Evolutionary conservation across 2,329 filamentous ascomycete species (phyloP), one percentile per base, ranked within the genome.

Genomic region (Exophiala bonariae): DNA sequence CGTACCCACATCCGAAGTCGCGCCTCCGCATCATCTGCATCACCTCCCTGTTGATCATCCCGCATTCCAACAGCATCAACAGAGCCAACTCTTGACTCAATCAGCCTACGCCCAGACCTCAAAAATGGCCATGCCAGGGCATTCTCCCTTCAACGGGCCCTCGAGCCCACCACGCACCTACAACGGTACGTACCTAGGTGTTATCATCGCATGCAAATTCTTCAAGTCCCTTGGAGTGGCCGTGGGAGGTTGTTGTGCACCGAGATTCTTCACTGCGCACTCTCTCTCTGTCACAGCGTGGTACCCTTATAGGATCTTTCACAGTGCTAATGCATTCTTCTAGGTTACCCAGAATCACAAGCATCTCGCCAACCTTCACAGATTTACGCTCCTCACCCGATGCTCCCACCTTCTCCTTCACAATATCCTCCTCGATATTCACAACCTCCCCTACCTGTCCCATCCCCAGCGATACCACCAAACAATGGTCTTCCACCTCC

Each of bases 41-140:
- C 41, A 30, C 36, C 41, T 39, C 42, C 43, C 47, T 52, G 44
- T 37, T 51, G 40, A 50, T 52, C 44, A 38, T 28, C 40, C 28
- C 44, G 37, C 35, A 45, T 23, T 41, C 34, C 31, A 42, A 31
- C 43, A 32, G 30, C 16, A 19, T 10, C 38, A 19, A n/a, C 19
- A 17, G 9, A 10, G 17, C 32, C 28, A 3, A 26, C 41, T 22
- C 30, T 11, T 14, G 19, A 18, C 22, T 19, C 44, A 26, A 17
- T 28, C 37, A 39, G n/a, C 17, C 23, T 8, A 28, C 28, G 14
- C 34, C 35, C 28, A 26, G 23, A 26, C 41, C 17, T 22, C 44
- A 38, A 42, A 17, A 17, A 59, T 59, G 57, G 57, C 57, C 22
- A 49, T 58, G 53, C 54, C 48, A 38, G 54, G 57, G 17, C 55